A percentile compares a stretch with the other conserved stretches of the same genome.
These are phyloP conservation scores for Candida sp. DNA, from an alignment of 1,139 yeast genomes.

Conservation along the genomic window DNA sequence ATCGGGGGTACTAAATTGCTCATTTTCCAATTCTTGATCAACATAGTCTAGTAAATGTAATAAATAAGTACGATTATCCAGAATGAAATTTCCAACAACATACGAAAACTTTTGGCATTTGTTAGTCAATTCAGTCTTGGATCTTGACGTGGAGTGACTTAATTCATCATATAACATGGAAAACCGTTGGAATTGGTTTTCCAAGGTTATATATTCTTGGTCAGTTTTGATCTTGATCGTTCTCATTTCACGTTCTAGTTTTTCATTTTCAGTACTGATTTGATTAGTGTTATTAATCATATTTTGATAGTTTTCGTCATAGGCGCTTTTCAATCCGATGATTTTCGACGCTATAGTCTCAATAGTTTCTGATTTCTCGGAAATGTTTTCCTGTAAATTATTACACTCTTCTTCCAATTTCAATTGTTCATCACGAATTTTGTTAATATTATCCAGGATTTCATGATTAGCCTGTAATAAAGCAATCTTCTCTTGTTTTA, in stretches of 20 bases:
- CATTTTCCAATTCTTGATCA: slow-evolving; percentile 9
- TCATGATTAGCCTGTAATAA: slow-evolving; percentile 47
- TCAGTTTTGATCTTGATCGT: slow-evolving; percentile 50
- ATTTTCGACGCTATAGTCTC: slow-evolving; percentile 60
- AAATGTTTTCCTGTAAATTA: slow-evolving; percentile 48
- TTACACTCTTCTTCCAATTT: slow-evolving; percentile 61
- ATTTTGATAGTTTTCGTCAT: slow-evolving; percentile 56
- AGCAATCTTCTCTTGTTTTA: slow-evolving; percentile 36
- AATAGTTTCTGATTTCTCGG: slow-evolving; percentile 55
- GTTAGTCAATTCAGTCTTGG: slow-evolving; percentile 48
- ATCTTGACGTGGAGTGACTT: slow-evolving; percentile 42
- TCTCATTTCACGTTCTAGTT: slow-evolving; percentile 59
- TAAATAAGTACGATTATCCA: slow-evolving; percentile 57
- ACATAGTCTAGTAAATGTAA: slow-evolving; percentile 50
- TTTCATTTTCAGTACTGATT: slow-evolving; percentile 64
- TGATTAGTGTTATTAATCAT: slow-evolving; percentile 53
- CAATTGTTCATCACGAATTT: slow-evolving; percentile 56
- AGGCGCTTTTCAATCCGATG: slow-evolving; percentile 48
- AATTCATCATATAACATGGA: slow-evolving; percentile 55
- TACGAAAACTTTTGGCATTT: slow-evolving; percentile 58
- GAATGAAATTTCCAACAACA: slow-evolving; percentile 59
- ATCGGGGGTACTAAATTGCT: slow-evolving; percentile 3
- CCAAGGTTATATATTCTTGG: slow-evolving; percentile 53
- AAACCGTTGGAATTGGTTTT: slow-evolving; percentile 53
- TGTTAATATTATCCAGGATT: slow-evolving; percentile 47